Evolutionary conservation across 73 alveolate genomes (phyloP).

Genomic region (Uronychia setigera): DNA sequence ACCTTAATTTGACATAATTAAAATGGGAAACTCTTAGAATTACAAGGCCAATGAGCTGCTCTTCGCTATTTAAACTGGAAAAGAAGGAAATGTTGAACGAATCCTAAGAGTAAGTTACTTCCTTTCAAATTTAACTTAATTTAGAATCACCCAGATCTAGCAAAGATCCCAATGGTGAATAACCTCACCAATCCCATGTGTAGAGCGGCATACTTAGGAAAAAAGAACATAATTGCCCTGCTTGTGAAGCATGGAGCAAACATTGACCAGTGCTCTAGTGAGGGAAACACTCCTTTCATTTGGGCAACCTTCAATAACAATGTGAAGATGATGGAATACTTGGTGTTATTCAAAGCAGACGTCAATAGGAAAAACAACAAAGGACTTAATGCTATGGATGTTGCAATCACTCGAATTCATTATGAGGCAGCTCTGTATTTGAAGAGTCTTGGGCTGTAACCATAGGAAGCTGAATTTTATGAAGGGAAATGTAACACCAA

Average conservation of each 20-base stretch:
- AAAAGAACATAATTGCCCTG: slow-evolving; percentile 10
- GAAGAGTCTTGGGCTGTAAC: slow-evolving; percentile 29
- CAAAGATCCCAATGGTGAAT: too few relatives aligned
- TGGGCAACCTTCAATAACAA: slow-evolving; percentile 56
- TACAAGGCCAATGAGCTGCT: too few relatives aligned
- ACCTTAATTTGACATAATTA: too few relatives aligned
- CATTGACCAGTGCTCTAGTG: slow-evolving; percentile 25
- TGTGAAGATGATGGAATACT: slow-evolving; percentile 30
- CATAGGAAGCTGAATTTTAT: slow-evolving; percentile 27
- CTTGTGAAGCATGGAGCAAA: slow-evolving; percentile 53
- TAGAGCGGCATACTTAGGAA: slow-evolving; percentile 47
- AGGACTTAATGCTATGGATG: slow-evolving; percentile 56
- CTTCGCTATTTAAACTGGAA: too few relatives aligned
- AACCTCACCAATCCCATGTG: slow-evolving; percentile 60
- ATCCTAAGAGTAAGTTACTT: too few relatives aligned
- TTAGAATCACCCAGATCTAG: too few relatives aligned
- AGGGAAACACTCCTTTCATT: slow-evolving; percentile 48
- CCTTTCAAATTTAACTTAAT: too few relatives aligned
- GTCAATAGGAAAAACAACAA: background rate
- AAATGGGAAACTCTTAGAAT: too few relatives aligned
- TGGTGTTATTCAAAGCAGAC: background rate
- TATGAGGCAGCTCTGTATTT: slow-evolving; percentile 43
- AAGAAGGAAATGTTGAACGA: too few relatives aligned
- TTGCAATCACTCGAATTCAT: slow-evolving; percentile 46
- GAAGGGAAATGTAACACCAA: slow-evolving; percentile 14